Evolutionary conservation across 768 basidiomycete species (phyloP), one percentile per base, ranked within the genome.

Genomic region (Panellus pusillus): DNA sequence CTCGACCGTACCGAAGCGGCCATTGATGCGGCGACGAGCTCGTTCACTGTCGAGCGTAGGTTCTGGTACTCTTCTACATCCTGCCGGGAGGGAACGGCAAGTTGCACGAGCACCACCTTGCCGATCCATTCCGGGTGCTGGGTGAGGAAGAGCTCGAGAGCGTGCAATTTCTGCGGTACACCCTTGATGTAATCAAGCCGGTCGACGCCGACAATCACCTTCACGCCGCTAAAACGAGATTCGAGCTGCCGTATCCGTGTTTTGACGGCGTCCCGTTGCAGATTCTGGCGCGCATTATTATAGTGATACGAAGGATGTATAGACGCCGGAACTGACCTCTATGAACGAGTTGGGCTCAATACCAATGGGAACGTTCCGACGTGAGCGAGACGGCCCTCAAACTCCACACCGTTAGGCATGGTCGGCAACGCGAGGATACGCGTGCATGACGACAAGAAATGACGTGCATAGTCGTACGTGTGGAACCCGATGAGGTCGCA

Each of bases 21-120:
- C 97, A 67, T 99, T 99, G 73, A 99, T 98, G 20, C 96, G 85
- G 2, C 97, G 28, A 99, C 97, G 44, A 99, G 83, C 69, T 99
- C 95, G 75, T 98, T 98, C 48, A 98, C 94, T 2, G 90, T 92
- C 15, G 93, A 86, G 14, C 97, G 85, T 55, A 98, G 73, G 72
- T 98, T 98, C 71, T 99, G 97, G 68, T 99, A 99, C 72, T 99
- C 97, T 72, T 99, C 97, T 47, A 99, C 97, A 66, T 98, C 97
- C 70, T 97, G 94, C 20, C 97, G 81, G 7, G 95, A 98, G 3
- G 97, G 97, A 9, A 99, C 95, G 8, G 97, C 97, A 6, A 99
- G 83, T 73, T 99, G 97, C 9, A 92, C 93, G 41, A 99, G 79
- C 2, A 99, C 97, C 53, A 98, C 91, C 79, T 96, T 99, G 63